Conservation (phyloP, 805 yeast genomes). For the Candida lessepsii region DNA sequence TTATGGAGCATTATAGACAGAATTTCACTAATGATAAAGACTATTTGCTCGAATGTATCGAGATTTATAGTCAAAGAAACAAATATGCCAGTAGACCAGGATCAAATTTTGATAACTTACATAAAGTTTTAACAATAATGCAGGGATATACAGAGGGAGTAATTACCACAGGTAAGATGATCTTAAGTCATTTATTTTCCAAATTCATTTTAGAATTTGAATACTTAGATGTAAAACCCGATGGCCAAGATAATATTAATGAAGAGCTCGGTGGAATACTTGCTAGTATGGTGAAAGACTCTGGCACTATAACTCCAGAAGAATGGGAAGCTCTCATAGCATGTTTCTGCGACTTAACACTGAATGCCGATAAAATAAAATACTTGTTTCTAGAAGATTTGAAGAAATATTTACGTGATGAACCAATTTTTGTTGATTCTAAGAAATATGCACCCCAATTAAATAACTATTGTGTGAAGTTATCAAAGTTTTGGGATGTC, state of each 20-base stretch:
- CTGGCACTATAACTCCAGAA: too few species aligned
- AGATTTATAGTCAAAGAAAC: slow-evolving; percentile 1
- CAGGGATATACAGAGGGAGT: background rate
- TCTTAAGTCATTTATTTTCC: background rate
- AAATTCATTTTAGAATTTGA: slow-evolving; percentile 7
- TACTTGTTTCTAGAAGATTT: slow-evolving; percentile 6
- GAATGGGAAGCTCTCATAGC: too few species aligned
- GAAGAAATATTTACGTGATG: slow-evolving; percentile 4
- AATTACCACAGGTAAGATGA: too few species aligned
- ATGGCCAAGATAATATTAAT: too few species aligned
- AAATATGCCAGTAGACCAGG: slow-evolving; percentile 6
- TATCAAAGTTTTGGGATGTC: slow-evolving; percentile 12
- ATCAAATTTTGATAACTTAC: slow-evolving; percentile 6
- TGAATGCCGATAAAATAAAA: background rate
- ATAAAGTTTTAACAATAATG: background rate
- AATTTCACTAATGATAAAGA: slow-evolving; percentile 5
- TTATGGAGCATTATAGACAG: slow-evolving; percentile 4
- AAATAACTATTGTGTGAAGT: slow-evolving; percentile 4
- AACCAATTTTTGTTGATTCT: background rate
- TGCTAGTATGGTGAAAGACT: too few species aligned
- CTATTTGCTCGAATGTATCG: slow-evolving; percentile 10
- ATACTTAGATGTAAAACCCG: slow-evolving; percentile 5
- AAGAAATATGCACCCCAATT: background rate
- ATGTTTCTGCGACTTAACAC: slow-evolving; percentile 1
- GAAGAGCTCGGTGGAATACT: too few species aligned